Conservation (phyloP, 495 filamentous ascomycete species). For the Podospora fimiseda region DNA sequence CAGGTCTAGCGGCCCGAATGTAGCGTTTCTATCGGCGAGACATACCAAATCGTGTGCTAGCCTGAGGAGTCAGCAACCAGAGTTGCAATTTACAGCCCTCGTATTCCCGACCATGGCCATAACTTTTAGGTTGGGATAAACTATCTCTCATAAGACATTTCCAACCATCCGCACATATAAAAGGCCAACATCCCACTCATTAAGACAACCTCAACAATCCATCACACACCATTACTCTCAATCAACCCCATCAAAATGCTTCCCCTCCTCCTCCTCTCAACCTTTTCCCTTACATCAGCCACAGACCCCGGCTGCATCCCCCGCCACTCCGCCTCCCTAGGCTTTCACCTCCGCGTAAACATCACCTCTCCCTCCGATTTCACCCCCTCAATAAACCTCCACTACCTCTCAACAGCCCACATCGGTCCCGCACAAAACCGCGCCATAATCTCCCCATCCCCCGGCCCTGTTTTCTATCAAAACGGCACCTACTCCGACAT, state of each 20-base stretch:
- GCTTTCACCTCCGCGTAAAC: conserved; percentile 9
- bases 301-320: conserved; percentile 4
- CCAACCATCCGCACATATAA: too few species aligned
- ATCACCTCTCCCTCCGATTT: conserved; percentile 7
- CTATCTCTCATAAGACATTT: too few species aligned
- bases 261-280: background rate
- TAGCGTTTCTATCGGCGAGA: too few species aligned
- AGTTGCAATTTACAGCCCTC: too few species aligned
- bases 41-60: too few species aligned
- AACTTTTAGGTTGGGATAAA: too few species aligned
- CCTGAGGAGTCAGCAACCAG: too few species aligned
- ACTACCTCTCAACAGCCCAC: background rate
- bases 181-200: too few species aligned
- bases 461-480: conserved; percentile 6
- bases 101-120: too few species aligned
- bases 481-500: conserved; percentile 4
- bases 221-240: too few species aligned
- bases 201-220: too few species aligned
- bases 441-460: background rate
- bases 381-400: background rate
- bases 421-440: conserved; percentile 6
- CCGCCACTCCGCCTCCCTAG: background rate
- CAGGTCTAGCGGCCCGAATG: too few species aligned
- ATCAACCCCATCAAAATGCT: background rate
- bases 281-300: background rate